These are phyloP conservation scores for Leucosporidium scottii DNA, from an alignment of 768 basidiomycete species.

Conservation along the genomic window DNA sequence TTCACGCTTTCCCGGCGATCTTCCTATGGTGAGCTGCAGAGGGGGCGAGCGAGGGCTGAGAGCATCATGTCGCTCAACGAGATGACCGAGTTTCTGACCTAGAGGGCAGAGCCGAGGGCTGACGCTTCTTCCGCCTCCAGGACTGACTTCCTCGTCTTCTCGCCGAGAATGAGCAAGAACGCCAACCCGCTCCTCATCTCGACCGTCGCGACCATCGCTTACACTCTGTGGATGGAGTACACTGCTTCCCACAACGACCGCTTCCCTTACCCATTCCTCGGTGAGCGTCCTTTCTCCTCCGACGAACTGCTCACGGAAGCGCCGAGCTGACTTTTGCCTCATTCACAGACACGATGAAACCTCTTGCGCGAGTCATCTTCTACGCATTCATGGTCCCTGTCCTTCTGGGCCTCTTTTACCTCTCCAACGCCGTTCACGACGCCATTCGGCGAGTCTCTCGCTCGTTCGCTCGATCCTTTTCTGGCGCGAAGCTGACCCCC, in stretches of 20 bases:
- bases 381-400: slow-evolving; percentile 23
- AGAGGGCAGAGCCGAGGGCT: too few relatives aligned
- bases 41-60: too few relatives aligned
- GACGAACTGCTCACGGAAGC: too few relatives aligned
- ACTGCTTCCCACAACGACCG: slow-evolving; percentile 12
- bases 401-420: slow-evolving; percentile 22
- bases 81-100: too few relatives aligned
- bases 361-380: slow-evolving; percentile 17
- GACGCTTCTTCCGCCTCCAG: too few relatives aligned
- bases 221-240: slow-evolving; percentile 30
- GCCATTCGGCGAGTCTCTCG: background rate
- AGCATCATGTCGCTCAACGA: too few relatives aligned
- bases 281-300: background rate
- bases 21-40: slow-evolving; percentile 32
- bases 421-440: slow-evolving; percentile 21
- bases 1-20: slow-evolving; percentile 32
- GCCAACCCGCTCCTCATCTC: slow-evolving; percentile 24
- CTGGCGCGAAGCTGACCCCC: too few relatives aligned
- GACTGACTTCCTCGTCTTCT: slow-evolving; percentile 33
- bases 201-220: background rate
- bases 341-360: slow-evolving; percentile 10
- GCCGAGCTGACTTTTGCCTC: too few relatives aligned
- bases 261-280: slow-evolving; percentile 35
- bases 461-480: background rate
- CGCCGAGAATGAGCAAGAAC: slow-evolving; percentile 27